Base-by-base conservation (phyloP, 768 basidiomycete species). In the Agrocybe pediades region DNA sequence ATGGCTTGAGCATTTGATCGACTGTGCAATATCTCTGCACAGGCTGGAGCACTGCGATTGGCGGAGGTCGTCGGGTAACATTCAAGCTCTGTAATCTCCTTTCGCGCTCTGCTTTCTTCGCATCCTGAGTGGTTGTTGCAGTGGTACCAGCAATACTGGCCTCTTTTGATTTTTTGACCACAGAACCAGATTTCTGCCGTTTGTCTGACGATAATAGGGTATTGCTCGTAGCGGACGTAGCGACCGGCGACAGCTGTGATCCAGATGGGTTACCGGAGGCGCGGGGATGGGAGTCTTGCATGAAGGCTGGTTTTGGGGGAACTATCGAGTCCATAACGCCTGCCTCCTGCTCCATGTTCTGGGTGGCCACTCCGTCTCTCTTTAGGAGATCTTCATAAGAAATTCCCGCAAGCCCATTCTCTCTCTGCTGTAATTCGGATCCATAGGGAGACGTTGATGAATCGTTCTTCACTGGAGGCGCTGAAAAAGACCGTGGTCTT, bases 1-100 rank as follows among this genome's bases (percentile, higher is more conserved):
- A 78, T 0, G 92, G 92, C 65, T 92, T 93, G 48, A 88, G 69
- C 40, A 92, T 75, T 21, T 71, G 75, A 55, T 91, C 90, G 8
- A 65, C 69, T 3, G 58, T 56, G 65, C 91, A 93, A 65, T 88
- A 92, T 40, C 90, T 74, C 63, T 85, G 75, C 50, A 83, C 82
- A 16, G 87, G 85, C 3, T 76, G 67, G 26, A 92, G 71, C 2
- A 85, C 69, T 2, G 77, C 71, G 9, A 68, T 69, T 30, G 58
- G 68, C 2, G 72, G 64, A 0, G 76, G 76, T 25, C 70, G 58
- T 49, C 77, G 66, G 7, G 66, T 58, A 21, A 75, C 53, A 53
- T 64, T 62, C 49, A 66, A 23, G 21, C 40, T 41, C 42, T 48
- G 46, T 25, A 57, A 46, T 27, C 50, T 50, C 15, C 42, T 41